These are phyloP conservation scores for Alternaria sp. DNA, from an alignment of 2,329 filamentous ascomycete species.

Conservation along the genomic window DNA sequence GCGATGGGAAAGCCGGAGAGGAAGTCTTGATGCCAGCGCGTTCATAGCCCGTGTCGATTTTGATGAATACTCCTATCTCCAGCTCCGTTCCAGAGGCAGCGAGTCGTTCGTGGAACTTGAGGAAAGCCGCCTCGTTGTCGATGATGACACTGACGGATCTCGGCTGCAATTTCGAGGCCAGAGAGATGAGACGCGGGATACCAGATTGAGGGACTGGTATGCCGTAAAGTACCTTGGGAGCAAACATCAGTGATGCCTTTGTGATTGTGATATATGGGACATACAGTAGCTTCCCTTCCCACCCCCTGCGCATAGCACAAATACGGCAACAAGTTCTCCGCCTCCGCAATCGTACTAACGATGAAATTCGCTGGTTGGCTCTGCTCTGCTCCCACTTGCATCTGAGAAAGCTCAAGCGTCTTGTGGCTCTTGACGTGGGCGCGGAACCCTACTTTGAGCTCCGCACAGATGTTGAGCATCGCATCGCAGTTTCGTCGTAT, in stretches of 20 bases:
- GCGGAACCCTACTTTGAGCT: slow-evolving; percentile 70
- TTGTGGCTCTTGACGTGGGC: slow-evolving; percentile 88
- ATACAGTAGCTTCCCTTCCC: slow-evolving; percentile 66
- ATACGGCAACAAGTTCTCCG: slow-evolving; percentile 69
- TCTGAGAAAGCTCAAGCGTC: slow-evolving; percentile 69
- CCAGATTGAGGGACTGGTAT: slow-evolving; percentile 70
- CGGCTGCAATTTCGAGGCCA: slow-evolving; percentile 62
- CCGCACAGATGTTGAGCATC: slow-evolving; percentile 70
- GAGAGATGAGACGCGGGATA: slow-evolving; percentile 63
- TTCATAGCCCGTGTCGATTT: slow-evolving; percentile 75
- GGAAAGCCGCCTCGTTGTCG: slow-evolving; percentile 65
- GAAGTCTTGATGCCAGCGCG: slow-evolving; percentile 70
- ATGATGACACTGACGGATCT: slow-evolving; percentile 69
- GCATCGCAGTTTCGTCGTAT: slow-evolving; percentile 70
- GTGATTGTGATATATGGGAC: slow-evolving; percentile 18
- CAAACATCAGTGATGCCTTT: background rate
- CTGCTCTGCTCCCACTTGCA: slow-evolving; percentile 67
- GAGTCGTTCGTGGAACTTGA: slow-evolving; percentile 47
- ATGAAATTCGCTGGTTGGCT: slow-evolving; percentile 66
- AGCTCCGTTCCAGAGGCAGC: slow-evolving; percentile 37
- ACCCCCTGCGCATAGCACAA: slow-evolving; percentile 63
- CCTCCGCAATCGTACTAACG: slow-evolving; percentile 76
- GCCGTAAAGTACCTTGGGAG: slow-evolving; percentile 68
- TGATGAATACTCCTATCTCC: slow-evolving; percentile 67
- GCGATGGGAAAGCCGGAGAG: slow-evolving; percentile 53